Conservation (phyloP, 202 grass and related monocot species). For the Zizania palustris region DNA sequence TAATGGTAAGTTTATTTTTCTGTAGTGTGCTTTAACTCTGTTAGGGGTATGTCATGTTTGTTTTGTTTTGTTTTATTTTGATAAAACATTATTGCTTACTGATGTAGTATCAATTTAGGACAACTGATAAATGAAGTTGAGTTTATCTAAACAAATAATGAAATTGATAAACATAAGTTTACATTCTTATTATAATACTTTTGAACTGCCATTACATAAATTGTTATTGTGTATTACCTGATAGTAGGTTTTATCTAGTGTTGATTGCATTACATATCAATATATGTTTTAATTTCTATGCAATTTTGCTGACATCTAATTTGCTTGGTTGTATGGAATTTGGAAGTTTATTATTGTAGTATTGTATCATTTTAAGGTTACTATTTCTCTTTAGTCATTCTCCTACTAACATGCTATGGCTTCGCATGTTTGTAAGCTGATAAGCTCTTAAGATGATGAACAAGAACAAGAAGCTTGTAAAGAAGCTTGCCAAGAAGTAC, state of each 20-base stretch:
- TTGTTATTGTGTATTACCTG: neutral
- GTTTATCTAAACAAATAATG: too few relatives aligned
- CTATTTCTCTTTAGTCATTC: neutral
- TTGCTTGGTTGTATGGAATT: neutral
- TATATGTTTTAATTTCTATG: neutral
- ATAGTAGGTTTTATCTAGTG: too few relatives aligned
- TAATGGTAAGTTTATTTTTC: too few relatives aligned
- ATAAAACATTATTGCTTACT: too few relatives aligned
- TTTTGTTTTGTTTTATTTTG: too few relatives aligned
- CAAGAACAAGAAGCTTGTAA: too few relatives aligned
- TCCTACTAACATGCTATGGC: neutral
- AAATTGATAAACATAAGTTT: too few relatives aligned
- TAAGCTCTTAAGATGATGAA: slow-evolving; percentile 94
- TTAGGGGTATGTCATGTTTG: too few relatives aligned
- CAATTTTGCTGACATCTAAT: neutral
- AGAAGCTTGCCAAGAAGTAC: too few relatives aligned
- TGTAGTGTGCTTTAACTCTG: too few relatives aligned
- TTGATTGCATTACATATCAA: neutral
- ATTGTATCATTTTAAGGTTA: neutral
- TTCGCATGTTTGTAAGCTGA: slow-evolving; percentile 53
- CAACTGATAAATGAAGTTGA: too few relatives aligned
- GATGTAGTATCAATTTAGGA: too few relatives aligned
- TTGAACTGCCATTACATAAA: neutral
- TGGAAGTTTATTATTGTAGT: neutral
- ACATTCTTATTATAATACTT: neutral